Evolutionary conservation across 2,329 filamentous ascomycete genomes (phyloP), one percentile per base, ranked within the genome.

Genomic region (Fusarium sp.): DNA sequence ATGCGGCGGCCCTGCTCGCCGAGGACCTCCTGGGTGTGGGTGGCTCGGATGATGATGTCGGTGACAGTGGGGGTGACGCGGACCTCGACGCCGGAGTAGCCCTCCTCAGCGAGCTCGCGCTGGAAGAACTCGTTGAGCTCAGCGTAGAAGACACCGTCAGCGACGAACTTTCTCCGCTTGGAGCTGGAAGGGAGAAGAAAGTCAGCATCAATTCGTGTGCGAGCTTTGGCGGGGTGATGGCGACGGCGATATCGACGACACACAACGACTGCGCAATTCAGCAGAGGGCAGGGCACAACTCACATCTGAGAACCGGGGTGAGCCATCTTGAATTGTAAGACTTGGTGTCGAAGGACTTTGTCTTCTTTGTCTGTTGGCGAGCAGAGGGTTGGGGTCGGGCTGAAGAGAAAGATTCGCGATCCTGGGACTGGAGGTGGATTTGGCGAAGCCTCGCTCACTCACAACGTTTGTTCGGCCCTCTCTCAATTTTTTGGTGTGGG

Each of bases 61-160:
- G 97, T 99, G 85, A 99, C 97, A 87, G 97, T 99, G 81, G 97
- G 97, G 82, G 97, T 99, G 82, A 99, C 97, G 91, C 97, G 95
- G 90, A 99, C 97, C 91, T 99, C 97, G 87, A 99, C 97, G 86
- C 97, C 97, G 68, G 97, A 99, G 93, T 99, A 99, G 83, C 97
- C 97, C 91, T 99, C 97, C 93, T 99, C 97, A 86, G 97, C 97
- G 86, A 99, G 91, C 90, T 99, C 97, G 88, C 97, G 96, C 92
- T 98, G 97, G 95, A 99, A 99, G 94, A 99, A 99, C 91, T 99
- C 97, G 93, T 99, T 99, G 88, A 99, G 91, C 90, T 99, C 97
- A 91, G 97, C 97, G 89, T 98, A 99, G 94, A 99, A 99, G 85
- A 99, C 97, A 93, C 97, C 97, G 89, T 99, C 97, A 81, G 93